Base-by-base conservation (phyloP, 129 eudicot species). In the Daucus carota region DNA sequence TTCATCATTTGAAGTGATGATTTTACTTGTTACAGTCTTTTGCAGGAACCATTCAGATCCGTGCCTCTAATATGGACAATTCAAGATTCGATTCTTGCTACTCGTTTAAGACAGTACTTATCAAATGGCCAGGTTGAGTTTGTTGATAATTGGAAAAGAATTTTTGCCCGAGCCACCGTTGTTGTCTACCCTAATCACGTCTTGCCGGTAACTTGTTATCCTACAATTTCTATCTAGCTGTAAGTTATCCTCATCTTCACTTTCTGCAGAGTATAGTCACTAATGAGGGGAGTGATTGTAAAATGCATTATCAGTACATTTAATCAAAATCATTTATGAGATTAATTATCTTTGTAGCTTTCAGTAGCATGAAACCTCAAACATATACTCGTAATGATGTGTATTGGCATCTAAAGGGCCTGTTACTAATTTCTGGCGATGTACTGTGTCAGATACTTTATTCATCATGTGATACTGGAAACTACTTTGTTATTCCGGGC, bases 1-100 rank as follows among this genome's bases (percentile, higher is more conserved):
- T 72, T 11, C 54, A 72, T 72, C 57, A 43, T n/a, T 20, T 70
- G 42, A 45, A 74, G 62, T 83, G 75, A 85, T 82, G 82, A 82
- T 78, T 83, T 81, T 86, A 89, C 85, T 77, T 86, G 66, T 85
- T 70, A 74, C 96, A 95, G 99, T 85, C 90, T 95, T 74, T 85
- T 87, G 84, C 97, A 95, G 95, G 99, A 92, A 76, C 99, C 99
- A 67, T 95, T 89, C 81, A 89, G 82, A 84, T 83, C 90, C 8
- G 70, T 95, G 52, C 97, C 99, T 41, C 86, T 95, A 26, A 80
- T 95, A 73, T 95, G 99, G 99, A 88, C 90, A 29, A 79, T 95
- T 45, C 92, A 95, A 75, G 97, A 92, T 78, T 81, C 77, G 73
- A 54, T 83, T 70, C 97, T 95, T 66, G 90, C 94, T 45, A 46